phyloP scores from a whole-genome alignment of 164 flowering plant species.

The Amborella trichopoda region DNA sequence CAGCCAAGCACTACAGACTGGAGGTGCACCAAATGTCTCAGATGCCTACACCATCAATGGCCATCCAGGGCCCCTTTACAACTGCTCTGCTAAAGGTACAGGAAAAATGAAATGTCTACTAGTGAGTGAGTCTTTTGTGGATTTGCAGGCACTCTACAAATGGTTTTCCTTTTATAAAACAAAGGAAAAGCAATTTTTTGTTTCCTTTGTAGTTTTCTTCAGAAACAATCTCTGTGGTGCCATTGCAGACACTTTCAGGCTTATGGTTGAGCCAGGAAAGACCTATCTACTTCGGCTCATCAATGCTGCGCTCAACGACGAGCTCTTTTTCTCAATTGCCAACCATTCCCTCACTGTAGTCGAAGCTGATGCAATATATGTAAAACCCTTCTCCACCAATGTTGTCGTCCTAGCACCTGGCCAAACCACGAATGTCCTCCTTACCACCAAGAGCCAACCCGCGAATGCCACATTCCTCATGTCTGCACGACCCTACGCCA shows the following conservation, averaged over 20 bases:
- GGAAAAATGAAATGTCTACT: no score
- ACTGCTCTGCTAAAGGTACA: constrained; percentile 39
- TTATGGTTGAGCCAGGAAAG: constrained; percentile 43
- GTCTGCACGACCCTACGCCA: constrained; percentile 36
- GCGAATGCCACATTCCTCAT: constrained; percentile 42
- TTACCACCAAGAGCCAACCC: constrained; percentile 22
- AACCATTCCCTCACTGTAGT: constrained; percentile 44
- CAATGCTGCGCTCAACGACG: constrained; percentile 60
- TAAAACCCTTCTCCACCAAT: constrained; percentile 33
- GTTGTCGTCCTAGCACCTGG: constrained; percentile 36
- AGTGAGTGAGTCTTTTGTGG: no score
- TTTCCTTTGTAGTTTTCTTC: no score
- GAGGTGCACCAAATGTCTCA: constrained; percentile 45
- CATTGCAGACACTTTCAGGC: constrained; percentile 39
- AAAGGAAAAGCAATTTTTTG: neutral
- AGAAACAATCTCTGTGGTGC: no score
- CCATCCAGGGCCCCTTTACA: constrained; percentile 46
- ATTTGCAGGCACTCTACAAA: no score
- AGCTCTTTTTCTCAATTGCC: constrained; percentile 57
- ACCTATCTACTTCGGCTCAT: constrained; percentile 42
- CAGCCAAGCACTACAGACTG: constrained; percentile 35
- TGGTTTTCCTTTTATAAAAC: no score
- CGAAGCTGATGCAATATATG: constrained; percentile 41
- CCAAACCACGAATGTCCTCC: constrained; percentile 51
- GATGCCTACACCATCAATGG: constrained; percentile 55